Evolutionary conservation across 1,284 basidiomycete genomes (phyloP).

Genomic region (Taiwanofungus camphoratus): DNA sequence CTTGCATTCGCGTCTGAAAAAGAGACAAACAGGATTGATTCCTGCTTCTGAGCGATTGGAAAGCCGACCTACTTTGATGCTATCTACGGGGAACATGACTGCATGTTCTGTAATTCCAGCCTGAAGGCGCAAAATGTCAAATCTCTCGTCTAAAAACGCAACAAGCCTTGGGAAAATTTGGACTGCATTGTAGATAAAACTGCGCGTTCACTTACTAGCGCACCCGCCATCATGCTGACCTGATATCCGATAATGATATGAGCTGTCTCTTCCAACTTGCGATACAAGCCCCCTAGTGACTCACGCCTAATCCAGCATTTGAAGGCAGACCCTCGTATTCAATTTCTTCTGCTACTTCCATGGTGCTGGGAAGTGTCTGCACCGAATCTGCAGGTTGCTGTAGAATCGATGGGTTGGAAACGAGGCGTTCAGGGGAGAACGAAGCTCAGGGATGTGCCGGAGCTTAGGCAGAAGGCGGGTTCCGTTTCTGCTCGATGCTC

Average conservation of each 20-base stretch:
- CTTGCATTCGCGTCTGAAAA: conserved; percentile 95
- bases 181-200: not conserved
- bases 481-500: too few species aligned
- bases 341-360: conserved; percentile 42
- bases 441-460: not conserved
- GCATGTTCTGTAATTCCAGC: conserved; percentile 99
- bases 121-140: conserved; percentile 35
- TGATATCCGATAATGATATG: conserved; percentile 21
- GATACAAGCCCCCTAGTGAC: conserved; percentile 20
- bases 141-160: not conserved
- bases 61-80: conserved; percentile 77
- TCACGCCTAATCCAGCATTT: conserved; percentile 69
- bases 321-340: conserved; percentile 75
- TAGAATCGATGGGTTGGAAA: conserved; percentile 8
- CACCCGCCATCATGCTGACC: conserved; percentile 98
- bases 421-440: not conserved
- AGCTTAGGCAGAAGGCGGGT: too few species aligned
- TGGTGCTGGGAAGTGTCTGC: conserved; percentile 4
- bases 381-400: conserved; percentile 4
- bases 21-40: not conserved
- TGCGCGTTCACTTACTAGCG: conserved; percentile 60
- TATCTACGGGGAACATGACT: conserved; percentile 98
- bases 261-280: not conserved
- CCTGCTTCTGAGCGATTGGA: not conserved
- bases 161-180: not conserved